Percentiles rank a stretch among this genome's conserved stretches.
Evolutionary conservation across 768 basidiomycete genomes (phyloP).

Genomic region (Tricholoma furcatifolium): DNA sequence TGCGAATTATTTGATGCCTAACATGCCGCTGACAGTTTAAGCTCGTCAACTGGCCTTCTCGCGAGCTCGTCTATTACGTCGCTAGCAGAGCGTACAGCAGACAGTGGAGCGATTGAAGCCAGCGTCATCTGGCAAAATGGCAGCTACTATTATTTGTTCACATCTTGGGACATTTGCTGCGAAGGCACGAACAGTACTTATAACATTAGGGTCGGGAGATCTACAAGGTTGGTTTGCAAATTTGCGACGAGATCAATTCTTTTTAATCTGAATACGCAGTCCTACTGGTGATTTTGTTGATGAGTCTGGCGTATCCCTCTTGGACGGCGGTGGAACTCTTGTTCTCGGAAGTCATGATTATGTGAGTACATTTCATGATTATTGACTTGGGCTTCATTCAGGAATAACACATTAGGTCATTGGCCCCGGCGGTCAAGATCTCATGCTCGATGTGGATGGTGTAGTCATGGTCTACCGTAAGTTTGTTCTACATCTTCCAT

Average conservation of each 20-base stretch:
- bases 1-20: neutral
- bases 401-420: slow-evolving; percentile 36
- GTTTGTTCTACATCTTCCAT: slow-evolving; percentile 18
- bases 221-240: slow-evolving; percentile 29
- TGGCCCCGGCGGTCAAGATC: slow-evolving; percentile 57
- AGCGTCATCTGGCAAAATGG: slow-evolving; percentile 42
- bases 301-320: slow-evolving; percentile 40
- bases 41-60: slow-evolving; percentile 41
- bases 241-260: neutral
- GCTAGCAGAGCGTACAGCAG: slow-evolving; percentile 44
- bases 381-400: neutral
- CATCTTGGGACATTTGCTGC: slow-evolving; percentile 56
- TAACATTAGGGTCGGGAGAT: slow-evolving; percentile 58
- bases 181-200: slow-evolving; percentile 51
- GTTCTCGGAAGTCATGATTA: slow-evolving; percentile 43
- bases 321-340: slow-evolving; percentile 51
- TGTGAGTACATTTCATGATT: slow-evolving; percentile 21
- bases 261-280: slow-evolving; percentile 20
- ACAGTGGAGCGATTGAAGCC: slow-evolving; percentile 48
- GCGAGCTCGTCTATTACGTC: slow-evolving; percentile 36
- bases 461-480: slow-evolving; percentile 50
- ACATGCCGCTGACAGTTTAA: slow-evolving; percentile 22
- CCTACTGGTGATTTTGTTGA: slow-evolving; percentile 47
- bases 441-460: slow-evolving; percentile 44
- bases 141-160: slow-evolving; percentile 54